Conservation (phyloP, 2,329 filamentous ascomycete species). For the Ophiostoma perfectum region DNA sequence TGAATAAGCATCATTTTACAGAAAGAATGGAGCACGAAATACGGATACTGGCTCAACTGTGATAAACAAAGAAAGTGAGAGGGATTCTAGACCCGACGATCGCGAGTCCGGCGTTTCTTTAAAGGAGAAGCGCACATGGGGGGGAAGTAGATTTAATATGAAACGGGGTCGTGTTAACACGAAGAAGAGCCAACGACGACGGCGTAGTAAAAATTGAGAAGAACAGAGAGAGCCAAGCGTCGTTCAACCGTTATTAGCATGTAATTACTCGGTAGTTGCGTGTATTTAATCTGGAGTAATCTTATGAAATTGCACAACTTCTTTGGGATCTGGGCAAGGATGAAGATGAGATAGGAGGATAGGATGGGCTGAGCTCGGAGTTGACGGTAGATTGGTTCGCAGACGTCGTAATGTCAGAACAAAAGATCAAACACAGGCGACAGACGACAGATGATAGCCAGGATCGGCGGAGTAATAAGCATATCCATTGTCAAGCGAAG, state of each 20-base stretch:
- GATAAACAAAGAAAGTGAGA: background rate
- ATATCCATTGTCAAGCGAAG: too few species aligned
- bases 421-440: too few species aligned
- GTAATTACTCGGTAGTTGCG: background rate
- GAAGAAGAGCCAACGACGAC: too few species aligned
- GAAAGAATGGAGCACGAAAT: too few species aligned
- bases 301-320: background rate
- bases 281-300: background rate
- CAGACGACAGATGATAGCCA: too few species aligned
- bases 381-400: too few species aligned
- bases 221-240: background rate
- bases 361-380: too few species aligned
- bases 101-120: background rate
- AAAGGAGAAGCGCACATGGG: background rate
- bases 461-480: too few species aligned
- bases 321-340: background rate
- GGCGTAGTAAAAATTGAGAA: background rate
- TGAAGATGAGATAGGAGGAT: background rate
- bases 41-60: too few species aligned
- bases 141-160: constrained; percentile 6
- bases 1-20: too few species aligned
- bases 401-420: too few species aligned
- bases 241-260: background rate
- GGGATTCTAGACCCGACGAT: background rate
- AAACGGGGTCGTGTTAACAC: background rate